Evolutionary conservation across 176 grass and related monocot genomes (phyloP).

Genomic region (Triticum turgidum): DNA sequence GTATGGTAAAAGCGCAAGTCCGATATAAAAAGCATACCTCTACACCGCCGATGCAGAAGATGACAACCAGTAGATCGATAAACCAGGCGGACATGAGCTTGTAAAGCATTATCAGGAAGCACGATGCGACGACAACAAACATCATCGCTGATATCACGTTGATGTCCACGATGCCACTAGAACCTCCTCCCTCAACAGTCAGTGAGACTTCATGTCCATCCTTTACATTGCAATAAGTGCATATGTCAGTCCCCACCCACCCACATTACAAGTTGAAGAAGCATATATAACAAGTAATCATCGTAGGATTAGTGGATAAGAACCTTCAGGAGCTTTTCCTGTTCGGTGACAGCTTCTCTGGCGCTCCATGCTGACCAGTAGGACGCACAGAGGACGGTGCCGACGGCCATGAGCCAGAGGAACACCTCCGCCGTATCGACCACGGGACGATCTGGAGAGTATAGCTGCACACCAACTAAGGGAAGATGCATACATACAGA

Average conservation of each 20-base stretch:
- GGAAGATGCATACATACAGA: slow-evolving; percentile 8
- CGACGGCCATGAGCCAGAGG: slow-evolving; percentile 98
- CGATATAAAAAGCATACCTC: slow-evolving; percentile 43
- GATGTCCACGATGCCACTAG: slow-evolving; percentile 78
- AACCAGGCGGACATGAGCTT: slow-evolving; percentile 94
- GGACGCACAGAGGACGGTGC: slow-evolving; percentile 87
- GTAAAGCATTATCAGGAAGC: slow-evolving; percentile 93
- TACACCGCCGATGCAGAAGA: slow-evolving; percentile 94
- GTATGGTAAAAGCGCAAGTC: neutral
- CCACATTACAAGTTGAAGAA: slow-evolving; percentile 18
- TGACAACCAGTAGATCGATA: slow-evolving; percentile 78
- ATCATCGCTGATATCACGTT: slow-evolving; percentile 79
- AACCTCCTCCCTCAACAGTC: slow-evolving; percentile 56
- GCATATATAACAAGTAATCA: slow-evolving; percentile 7
- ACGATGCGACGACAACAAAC: slow-evolving; percentile 91
- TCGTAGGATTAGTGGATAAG: slow-evolving; percentile 2
- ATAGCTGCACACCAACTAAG: slow-evolving; percentile 78
- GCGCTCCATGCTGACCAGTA: slow-evolving; percentile 95
- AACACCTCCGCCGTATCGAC: slow-evolving; percentile 95
- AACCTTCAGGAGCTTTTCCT: slow-evolving; percentile 95
- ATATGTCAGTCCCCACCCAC: slow-evolving; percentile 25
- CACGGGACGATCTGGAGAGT: slow-evolving; percentile 86
- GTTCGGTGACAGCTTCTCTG: slow-evolving; percentile 72
- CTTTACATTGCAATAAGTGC: slow-evolving; percentile 39
- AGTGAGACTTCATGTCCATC: slow-evolving; percentile 68